A percentile compares a stretch with the other conserved stretches of the same genome.
Evolutionary conservation across 768 basidiomycete genomes (phyloP).

Genomic region (Tulasnella sp.): DNA sequence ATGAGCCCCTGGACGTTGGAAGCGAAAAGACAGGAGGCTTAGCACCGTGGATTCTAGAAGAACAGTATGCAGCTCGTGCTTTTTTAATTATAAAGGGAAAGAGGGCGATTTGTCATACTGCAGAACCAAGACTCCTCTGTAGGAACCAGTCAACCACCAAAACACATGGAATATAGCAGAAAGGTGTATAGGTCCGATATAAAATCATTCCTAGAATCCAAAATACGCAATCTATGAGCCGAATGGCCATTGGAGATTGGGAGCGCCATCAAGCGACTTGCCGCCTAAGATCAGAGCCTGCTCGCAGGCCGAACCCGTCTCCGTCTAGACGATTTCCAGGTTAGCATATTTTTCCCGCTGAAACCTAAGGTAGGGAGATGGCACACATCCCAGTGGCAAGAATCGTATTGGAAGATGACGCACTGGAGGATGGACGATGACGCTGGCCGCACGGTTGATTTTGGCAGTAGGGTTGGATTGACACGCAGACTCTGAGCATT

Average conservation of each 20-base stretch:
- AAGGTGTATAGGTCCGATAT: no score
- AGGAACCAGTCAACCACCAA: no score
- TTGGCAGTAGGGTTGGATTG: slow-evolving; percentile 72
- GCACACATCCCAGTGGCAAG: neutral
- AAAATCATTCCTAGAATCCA: slow-evolving; percentile 65
- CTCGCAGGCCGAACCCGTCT: slow-evolving; percentile 91
- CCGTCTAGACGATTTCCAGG: slow-evolving; percentile 87
- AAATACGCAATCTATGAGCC: slow-evolving; percentile 10
- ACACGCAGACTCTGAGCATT: slow-evolving; percentile 89
- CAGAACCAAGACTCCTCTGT: no score
- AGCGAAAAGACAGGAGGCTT: no score
- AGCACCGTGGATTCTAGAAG: no score
- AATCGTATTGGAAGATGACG: neutral
- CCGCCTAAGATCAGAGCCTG: slow-evolving; percentile 45
- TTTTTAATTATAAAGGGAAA: no score
- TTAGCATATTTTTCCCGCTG: slow-evolving; percentile 77
- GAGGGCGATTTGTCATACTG: no score
- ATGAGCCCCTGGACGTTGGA: no score
- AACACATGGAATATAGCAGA: no score
- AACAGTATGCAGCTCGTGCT: no score
- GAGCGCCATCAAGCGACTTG: slow-evolving; percentile 34
- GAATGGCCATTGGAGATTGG: neutral
- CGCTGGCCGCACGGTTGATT: slow-evolving; percentile 76
- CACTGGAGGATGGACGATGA: slow-evolving; percentile 26
- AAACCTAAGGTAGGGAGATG: slow-evolving; percentile 54